Evolutionary conservation across 495 filamentous ascomycete genomes (phyloP), one percentile per base, ranked within the genome.

Genomic region (Xylaria nigripes): DNA sequence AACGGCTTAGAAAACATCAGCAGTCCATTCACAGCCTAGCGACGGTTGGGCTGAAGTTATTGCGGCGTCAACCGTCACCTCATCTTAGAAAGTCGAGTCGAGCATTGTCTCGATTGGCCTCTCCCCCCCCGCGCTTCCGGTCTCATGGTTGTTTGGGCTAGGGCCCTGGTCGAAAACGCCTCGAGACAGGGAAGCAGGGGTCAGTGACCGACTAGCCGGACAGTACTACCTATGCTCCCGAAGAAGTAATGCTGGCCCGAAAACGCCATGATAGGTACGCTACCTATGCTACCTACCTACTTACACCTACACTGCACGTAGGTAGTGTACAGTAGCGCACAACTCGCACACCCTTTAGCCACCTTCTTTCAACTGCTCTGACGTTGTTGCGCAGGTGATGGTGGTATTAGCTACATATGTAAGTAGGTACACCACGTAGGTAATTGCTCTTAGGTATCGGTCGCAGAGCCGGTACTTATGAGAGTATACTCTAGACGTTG

Each of bases 21-120:
- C 63, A 67, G 70, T 72, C 72, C 73, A 73, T 71, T 76, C 71
- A 69, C 72, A 76, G 72, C 72, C 65, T 61, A 61, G 62, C 67
- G 62, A 57, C 61, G 67, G 68, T 68, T 66, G 55, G 54, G 47
- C 47, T 46, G 38, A 62, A 64, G 62, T 53, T 62, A 41, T 57
- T 64, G 61, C 56, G 62, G 64, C 70, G 62, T 60, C 60, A 60
- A 59, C 57, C 64, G 43, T 54, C 51, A 62, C 68, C 57, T 65
- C 55, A 58, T 61, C 61, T 57, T 60, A 63, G 51, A 60, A 48
- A 46, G 57, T 62, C 66, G 64, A 65, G 67, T 68, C 63, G 66
- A 66, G 61, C 60, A 65, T 72, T 70, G 73, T 76, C 73, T 76
- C 73, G 76, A 72, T 67, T 70, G 53, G 50, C 4, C 59, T 55